Percentiles rank a stretch among this genome's conserved stretches.
phyloP scores from a whole-genome alignment of 2,329 filamentous ascomycete genomes.

The Cryoendolithus antarcticus region DNA sequence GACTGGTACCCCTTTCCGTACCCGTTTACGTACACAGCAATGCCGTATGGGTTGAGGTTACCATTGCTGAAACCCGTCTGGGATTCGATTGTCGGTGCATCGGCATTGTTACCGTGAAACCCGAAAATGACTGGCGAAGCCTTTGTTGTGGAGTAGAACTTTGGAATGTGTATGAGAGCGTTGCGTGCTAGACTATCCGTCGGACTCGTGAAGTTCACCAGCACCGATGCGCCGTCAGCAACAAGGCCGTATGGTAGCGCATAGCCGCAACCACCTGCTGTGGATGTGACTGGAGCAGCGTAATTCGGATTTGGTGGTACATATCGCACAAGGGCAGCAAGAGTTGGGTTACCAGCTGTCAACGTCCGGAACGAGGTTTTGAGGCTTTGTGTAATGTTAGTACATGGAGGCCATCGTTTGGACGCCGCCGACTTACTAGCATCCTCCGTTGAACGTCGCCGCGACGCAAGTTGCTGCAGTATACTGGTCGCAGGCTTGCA shows the following conservation, averaged over 20 bases:
- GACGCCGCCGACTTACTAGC: too few species aligned
- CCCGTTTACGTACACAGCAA: conserved; percentile 33
- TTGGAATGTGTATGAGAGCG: conserved; percentile 27
- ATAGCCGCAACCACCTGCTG: conserved; percentile 14
- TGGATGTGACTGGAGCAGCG: conserved; percentile 7
- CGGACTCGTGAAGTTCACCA: conserved; percentile 9
- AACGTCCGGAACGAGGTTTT: conserved; percentile 8
- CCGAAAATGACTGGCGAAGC: conserved; percentile 32
- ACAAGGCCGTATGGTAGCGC: conserved; percentile 12
- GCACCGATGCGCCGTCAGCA: conserved; percentile 9
- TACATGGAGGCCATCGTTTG: too few species aligned
- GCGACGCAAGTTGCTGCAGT: conserved; percentile 5
- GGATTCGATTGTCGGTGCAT: conserved; percentile 25
- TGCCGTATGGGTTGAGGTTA: conserved; percentile 29
- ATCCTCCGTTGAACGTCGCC: conserved; percentile 6
- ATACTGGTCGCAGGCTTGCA: conserved; percentile 8
- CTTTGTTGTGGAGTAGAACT: conserved; percentile 25
- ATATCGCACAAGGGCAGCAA: conserved; percentile 6
- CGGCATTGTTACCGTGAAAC: conserved; percentile 30
- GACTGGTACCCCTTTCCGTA: conserved; percentile 8
- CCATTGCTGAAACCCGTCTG: conserved; percentile 32
- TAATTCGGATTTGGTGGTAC: conserved; percentile 13
- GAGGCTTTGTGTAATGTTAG: conserved; percentile 9
- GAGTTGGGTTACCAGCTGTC: conserved; percentile 1
- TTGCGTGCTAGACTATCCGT: conserved; percentile 20